Evolutionary conservation across 805 yeast genomes (phyloP), one percentile per base, ranked within the genome.

Genomic region (Starmerella gropengiesseri): DNA sequence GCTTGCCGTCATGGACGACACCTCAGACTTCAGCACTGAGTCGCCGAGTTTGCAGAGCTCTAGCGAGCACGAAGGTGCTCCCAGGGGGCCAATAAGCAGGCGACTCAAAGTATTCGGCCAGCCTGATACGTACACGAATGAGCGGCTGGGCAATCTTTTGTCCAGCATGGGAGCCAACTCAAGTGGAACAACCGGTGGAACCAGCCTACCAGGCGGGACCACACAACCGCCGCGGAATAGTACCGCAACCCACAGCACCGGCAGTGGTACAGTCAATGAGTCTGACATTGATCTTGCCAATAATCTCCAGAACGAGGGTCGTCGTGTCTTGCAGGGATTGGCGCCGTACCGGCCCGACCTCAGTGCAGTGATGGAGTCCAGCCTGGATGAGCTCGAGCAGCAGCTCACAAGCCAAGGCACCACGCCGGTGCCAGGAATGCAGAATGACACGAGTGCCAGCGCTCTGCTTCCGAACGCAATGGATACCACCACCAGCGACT

Each of bases 81-180:
- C 46, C 7, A 19, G 19, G 7, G 31, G 40, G n/a, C 47, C 47
- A 3, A 34, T 43, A 7, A 41, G 35, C 29, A 49, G 56, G 9
- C 43, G 50, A 7, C 47, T 54, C 29, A 51, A 54, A 21, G 48
- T 54, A 16, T 54, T 53, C 29, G 54, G 55, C 7, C 41, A 44
- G 4, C 46, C 52, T 2, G 54, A 54, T 30, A 54, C 57, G 2
- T 54, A 42, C 41, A 54, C 57, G 12, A 53, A 52, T 35, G 50
- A 54, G 31, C 44, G 52, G 9, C 43, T 51, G 14, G 51, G 54
- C 8, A 48, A 48, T 19, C 37, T 54, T 26, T 41, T 53, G 9
- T 39, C 51, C 12, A 48, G 44, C 40, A 50, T 33, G 43, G 55
- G 48, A 11, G 42, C 28, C 7, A 28, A 28, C 36, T n/a, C n/a